phyloP scores from a whole-genome alignment of 179 eudicot genomes.

The Heliamphora pulchella region DNA sequence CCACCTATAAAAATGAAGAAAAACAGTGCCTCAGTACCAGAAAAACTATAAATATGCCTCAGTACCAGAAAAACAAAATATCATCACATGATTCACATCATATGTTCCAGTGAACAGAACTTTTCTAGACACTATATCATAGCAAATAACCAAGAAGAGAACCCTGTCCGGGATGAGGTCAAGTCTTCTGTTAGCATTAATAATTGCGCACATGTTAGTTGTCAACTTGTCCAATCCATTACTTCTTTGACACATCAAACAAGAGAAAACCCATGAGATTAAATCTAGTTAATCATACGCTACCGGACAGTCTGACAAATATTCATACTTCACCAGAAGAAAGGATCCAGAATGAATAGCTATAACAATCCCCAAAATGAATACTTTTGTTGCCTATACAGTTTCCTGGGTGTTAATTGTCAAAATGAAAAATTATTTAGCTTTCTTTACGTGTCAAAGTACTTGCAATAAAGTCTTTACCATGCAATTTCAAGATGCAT shows the following conservation, averaged over 20 bases:
- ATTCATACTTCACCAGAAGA: background rate
- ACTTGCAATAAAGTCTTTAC: too few relatives aligned
- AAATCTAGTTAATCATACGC: background rate
- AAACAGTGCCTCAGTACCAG: constrained; percentile 2
- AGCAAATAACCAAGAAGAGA: background rate
- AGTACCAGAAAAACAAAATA: constrained; percentile 1
- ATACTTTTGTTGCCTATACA: background rate
- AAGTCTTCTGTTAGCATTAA: background rate
- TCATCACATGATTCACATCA: background rate
- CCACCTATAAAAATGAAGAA: constrained; percentile 49
- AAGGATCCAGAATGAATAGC: background rate
- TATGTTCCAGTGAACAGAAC: constrained; percentile 4
- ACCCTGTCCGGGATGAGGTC: background rate
- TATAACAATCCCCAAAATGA: background rate
- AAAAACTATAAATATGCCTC: background rate
- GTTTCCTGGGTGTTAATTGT: background rate
- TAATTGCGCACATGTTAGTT: too few relatives aligned
- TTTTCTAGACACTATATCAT: background rate
- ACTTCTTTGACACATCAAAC: background rate
- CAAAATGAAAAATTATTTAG: background rate
- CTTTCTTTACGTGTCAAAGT: background rate
- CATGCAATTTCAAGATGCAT: background rate
- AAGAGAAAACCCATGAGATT: background rate
- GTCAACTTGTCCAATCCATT: background rate
- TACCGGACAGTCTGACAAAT: background rate